A percentile compares a stretch with the other conserved stretches of the same genome.
These are phyloP conservation scores for Geotrichum reessii DNA, from an alignment of 1,139 yeast species.

Conservation along the genomic window DNA sequence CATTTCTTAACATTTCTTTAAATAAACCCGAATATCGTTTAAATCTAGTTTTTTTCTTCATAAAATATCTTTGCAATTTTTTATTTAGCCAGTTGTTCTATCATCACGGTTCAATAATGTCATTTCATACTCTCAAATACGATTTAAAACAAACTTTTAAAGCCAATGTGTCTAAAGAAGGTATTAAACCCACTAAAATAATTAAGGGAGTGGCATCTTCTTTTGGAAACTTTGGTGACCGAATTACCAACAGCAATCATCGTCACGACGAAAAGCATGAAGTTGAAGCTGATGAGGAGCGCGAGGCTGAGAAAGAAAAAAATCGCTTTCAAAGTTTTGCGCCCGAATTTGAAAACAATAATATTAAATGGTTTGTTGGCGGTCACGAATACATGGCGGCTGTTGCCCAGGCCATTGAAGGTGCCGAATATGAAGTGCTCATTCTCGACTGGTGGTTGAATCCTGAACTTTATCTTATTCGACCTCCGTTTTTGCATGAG, in stretches of 20 bases:
- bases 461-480: constrained; percentile 53
- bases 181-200: constrained; percentile 11
- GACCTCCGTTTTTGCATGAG: constrained; percentile 61
- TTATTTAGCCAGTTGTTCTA: too few relatives aligned
- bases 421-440: constrained; percentile 58
- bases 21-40: not conserved
- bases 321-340: constrained; percentile 39
- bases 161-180: constrained; percentile 12
- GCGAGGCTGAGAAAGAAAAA: constrained; percentile 20
- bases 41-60: not conserved
- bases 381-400: constrained; percentile 46
- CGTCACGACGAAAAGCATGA: constrained; percentile 24
- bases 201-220: constrained; percentile 19
- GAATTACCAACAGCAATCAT: constrained; percentile 21
- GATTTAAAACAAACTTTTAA: constrained; percentile 18
- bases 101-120: constrained; percentile 9
- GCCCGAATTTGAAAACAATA: constrained; percentile 50
- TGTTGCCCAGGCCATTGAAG: constrained; percentile 54
- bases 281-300: constrained; percentile 17
- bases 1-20: not conserved
- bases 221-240: constrained; percentile 20
- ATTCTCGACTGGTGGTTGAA: constrained; percentile 67
- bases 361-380: constrained; percentile 64
- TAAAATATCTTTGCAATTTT: too few relatives aligned
- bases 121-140: constrained; percentile 18